phyloP scores from a whole-genome alignment of 2,329 filamentous ascomycete species.

The Sporothrix luriei region DNA sequence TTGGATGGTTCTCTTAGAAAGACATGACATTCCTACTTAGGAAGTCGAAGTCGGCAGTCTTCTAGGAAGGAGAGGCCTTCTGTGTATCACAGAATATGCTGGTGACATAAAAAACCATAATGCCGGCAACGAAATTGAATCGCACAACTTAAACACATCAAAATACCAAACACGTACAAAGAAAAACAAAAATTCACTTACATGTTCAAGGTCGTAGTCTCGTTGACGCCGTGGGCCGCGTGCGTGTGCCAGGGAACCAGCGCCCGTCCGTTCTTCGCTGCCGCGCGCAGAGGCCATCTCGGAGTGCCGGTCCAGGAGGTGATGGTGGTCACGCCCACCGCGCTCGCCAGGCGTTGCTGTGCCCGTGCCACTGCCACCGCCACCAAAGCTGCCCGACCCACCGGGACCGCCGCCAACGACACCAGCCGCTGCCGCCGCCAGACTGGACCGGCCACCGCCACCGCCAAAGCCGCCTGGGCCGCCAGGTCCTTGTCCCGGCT shows the following conservation, averaged over 20 bases:
- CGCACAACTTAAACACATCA: background rate
- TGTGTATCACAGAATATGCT: background rate
- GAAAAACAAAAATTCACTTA: constrained; percentile 50
- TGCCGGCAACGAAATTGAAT: background rate
- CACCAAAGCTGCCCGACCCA: constrained; percentile 36
- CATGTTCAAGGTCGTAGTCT: constrained; percentile 82
- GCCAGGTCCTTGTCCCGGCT: constrained; percentile 43
- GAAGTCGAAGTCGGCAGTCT: background rate
- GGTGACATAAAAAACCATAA: constrained; percentile 5
- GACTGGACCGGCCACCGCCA: constrained; percentile 26
- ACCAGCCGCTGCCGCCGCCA: constrained; percentile 44
- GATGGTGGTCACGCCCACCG: constrained; percentile 32
- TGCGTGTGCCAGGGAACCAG: constrained; percentile 61
- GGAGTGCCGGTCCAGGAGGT: constrained; percentile 45
- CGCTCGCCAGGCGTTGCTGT: constrained; percentile 32
- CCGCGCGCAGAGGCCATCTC: constrained; percentile 68
- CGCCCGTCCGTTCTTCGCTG: constrained; percentile 74
- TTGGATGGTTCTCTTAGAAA: background rate
- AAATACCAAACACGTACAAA: background rate
- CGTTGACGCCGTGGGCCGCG: constrained; percentile 73
- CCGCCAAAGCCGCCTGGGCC: constrained; percentile 41
- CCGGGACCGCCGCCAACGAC: constrained; percentile 39
- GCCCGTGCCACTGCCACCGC: constrained; percentile 27
- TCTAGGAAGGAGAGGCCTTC: too few relatives aligned
- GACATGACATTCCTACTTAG: background rate